Evolutionary conservation across 1,284 basidiomycete species (phyloP).

Genomic region (Ceratobasidium sp.): DNA sequence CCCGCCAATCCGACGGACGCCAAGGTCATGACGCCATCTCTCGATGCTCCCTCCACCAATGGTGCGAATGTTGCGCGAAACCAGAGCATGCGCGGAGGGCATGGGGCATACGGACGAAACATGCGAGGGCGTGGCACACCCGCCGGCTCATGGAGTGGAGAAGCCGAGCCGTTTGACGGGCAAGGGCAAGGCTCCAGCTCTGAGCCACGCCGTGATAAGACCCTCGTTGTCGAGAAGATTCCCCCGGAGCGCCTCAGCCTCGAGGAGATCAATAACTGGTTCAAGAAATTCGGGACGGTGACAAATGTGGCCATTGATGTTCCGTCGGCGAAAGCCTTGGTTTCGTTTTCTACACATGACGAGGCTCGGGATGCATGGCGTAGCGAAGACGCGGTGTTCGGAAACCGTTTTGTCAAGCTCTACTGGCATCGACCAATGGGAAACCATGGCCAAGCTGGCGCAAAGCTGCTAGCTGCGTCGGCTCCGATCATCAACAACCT

Average conservation of each 20-base stretch:
- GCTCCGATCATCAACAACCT: slow-evolving; percentile 70
- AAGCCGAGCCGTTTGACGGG: slow-evolving; percentile 31
- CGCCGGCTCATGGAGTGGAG: slow-evolving; percentile 35
- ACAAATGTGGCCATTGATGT: slow-evolving; percentile 91
- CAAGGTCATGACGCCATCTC: slow-evolving; percentile 10
- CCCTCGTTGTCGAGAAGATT: slow-evolving; percentile 93
- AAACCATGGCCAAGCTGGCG: slow-evolving; percentile 79
- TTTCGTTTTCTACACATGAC: slow-evolving; percentile 85
- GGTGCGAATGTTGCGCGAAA: slow-evolving; percentile 30
- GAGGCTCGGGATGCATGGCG: slow-evolving; percentile 92
- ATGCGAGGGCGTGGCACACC: slow-evolving; percentile 25
- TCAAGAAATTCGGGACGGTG: slow-evolving; percentile 90
- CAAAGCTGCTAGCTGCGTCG: slow-evolving; percentile 79
- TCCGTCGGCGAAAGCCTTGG: slow-evolving; percentile 76
- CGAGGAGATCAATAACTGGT: slow-evolving; percentile 85
- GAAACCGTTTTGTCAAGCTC: slow-evolving; percentile 92
- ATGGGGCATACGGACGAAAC: slow-evolving; percentile 36
- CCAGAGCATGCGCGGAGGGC: slow-evolving; percentile 35
- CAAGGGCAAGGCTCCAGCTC: slow-evolving; percentile 53
- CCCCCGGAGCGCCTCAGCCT: slow-evolving; percentile 82
- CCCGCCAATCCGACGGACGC: background rate
- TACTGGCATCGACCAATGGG: slow-evolving; percentile 93
- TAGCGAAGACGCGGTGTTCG: slow-evolving; percentile 91
- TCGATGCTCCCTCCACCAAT: slow-evolving; percentile 14
- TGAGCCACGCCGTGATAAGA: slow-evolving; percentile 68